Conservation (phyloP, 2,329 filamentous ascomycete species). For the Colletotrichum sp. region DNA sequence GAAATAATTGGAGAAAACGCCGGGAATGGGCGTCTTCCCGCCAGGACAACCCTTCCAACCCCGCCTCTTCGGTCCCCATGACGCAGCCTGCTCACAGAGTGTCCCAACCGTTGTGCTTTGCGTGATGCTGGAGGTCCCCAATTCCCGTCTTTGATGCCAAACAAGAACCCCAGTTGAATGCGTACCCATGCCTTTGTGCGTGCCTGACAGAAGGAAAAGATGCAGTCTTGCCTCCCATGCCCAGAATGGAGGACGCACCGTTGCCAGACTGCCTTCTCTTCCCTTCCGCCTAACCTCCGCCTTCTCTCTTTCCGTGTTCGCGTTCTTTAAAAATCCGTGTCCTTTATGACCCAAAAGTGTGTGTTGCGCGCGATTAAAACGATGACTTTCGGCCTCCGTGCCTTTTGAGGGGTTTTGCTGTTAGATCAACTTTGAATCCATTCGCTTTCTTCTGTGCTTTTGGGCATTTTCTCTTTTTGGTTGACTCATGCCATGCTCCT, state of each 20-base stretch:
- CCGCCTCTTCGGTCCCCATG: not conserved
- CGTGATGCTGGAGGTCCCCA: constrained; percentile 1
- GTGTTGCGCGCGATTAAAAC: not conserved
- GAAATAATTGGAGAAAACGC: not conserved
- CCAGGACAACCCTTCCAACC: not conserved
- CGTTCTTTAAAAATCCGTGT: not conserved
- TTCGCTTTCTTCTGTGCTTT: constrained; percentile 18
- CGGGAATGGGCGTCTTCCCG: not conserved
- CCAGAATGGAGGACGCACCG: not conserved
- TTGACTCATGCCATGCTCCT: constrained; percentile 15
- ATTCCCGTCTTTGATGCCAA: constrained; percentile 17
- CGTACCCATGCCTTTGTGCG: not conserved
- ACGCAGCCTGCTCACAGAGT: not conserved
- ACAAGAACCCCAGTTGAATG: constrained; percentile 14
- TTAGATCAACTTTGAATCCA: constrained; percentile 1
- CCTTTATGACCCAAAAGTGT: constrained; percentile 6
- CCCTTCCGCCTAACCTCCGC: not conserved
- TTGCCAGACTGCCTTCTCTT: not conserved
- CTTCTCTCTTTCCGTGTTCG: not conserved
- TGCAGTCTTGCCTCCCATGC: constrained; percentile 7
- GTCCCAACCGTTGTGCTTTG: not conserved
- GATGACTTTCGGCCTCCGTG: not conserved
- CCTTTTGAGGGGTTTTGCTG: not conserved
- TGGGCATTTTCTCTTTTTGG: constrained; percentile 10
- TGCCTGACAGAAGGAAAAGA: not conserved